Evolutionary conservation across 768 basidiomycete species (phyloP).

Genomic region (Sporobolomyces pararoseus): DNA sequence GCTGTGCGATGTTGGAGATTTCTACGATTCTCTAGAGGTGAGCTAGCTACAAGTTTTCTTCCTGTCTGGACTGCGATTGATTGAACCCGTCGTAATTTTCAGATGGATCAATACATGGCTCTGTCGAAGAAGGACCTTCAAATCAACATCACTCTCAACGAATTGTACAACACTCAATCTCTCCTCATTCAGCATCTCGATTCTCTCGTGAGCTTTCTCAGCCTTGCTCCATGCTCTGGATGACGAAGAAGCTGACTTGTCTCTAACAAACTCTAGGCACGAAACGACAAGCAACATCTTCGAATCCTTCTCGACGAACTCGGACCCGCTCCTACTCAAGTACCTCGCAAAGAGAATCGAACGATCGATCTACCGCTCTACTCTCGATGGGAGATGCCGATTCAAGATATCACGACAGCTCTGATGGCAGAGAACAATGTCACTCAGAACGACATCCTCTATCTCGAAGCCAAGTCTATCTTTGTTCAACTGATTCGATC

Average conservation of each 20-base stretch:
- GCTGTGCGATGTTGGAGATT: slow-evolving; percentile 97
- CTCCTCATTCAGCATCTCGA: slow-evolving; percentile 92
- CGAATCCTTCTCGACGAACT: slow-evolving; percentile 96
- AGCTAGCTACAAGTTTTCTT: slow-evolving; percentile 37
- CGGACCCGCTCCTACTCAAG: slow-evolving; percentile 85
- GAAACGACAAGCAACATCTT: slow-evolving; percentile 94
- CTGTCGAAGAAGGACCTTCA: slow-evolving; percentile 96
- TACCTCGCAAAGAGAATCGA: slow-evolving; percentile 95
- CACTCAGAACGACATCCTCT: slow-evolving; percentile 93
- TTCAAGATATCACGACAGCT: slow-evolving; percentile 93
- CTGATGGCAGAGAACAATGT: slow-evolving; percentile 85
- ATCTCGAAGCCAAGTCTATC: slow-evolving; percentile 99
- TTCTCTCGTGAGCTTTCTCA: slow-evolving; percentile 63
- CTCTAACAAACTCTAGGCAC: slow-evolving; percentile 62
- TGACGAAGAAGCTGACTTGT: no score
- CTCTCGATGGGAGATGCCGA: slow-evolving; percentile 98
- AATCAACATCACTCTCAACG: slow-evolving; percentile 98
- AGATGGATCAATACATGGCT: slow-evolving; percentile 99
- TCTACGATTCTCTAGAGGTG: slow-evolving; percentile 97
- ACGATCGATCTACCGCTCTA: slow-evolving; percentile 87
- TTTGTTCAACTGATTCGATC: slow-evolving; percentile 97
- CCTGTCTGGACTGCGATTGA: background rate
- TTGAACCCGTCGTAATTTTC: no score
- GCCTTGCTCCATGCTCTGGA: background rate
- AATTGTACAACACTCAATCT: slow-evolving; percentile 97